Conservation (phyloP, 225 moss, liverwort and hornwort genomes). For the Physcomitrium patens region DNA sequence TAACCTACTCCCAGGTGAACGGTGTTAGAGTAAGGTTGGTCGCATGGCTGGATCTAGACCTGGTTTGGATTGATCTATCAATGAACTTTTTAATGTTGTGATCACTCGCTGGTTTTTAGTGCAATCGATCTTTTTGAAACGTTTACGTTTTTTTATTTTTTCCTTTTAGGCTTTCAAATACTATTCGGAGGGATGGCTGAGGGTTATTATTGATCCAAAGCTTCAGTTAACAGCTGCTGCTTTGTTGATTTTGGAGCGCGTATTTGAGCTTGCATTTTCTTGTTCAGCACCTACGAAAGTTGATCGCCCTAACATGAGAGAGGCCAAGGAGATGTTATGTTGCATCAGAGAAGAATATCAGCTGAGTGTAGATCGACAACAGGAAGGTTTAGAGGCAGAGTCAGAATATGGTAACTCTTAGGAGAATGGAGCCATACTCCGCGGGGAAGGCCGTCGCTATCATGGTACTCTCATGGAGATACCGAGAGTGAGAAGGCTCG, state of each 20-base stretch:
- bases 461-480: slow-evolving; percentile 43
- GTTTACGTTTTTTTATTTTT: background rate
- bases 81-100: background rate
- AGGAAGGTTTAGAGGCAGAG: slow-evolving; percentile 36
- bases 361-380: slow-evolving; percentile 39
- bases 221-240: slow-evolving; percentile 59
- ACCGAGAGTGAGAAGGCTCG: slow-evolving; percentile 52
- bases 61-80: background rate
- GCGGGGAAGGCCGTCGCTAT: slow-evolving; percentile 24
- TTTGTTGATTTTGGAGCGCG: slow-evolving; percentile 60
- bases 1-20: background rate
- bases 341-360: slow-evolving; percentile 89
- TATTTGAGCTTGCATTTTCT: slow-evolving; percentile 89
- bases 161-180: slow-evolving; percentile 81
- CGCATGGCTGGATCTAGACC: background rate
- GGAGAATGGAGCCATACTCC: slow-evolving; percentile 28
- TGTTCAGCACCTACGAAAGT: slow-evolving; percentile 94
- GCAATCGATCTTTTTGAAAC: slow-evolving; percentile 19
- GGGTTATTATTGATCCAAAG: slow-evolving; percentile 77
- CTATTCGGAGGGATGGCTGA: slow-evolving; percentile 80
- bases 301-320: slow-evolving; percentile 91
- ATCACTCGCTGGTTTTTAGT: background rate
- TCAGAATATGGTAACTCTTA: slow-evolving; percentile 24
- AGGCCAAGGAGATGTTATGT: slow-evolving; percentile 82
- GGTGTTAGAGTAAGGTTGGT: background rate